Evolutionary conservation across 2,329 filamentous ascomycete species (phyloP).

Genomic region (Botrytis paeoniae): DNA sequence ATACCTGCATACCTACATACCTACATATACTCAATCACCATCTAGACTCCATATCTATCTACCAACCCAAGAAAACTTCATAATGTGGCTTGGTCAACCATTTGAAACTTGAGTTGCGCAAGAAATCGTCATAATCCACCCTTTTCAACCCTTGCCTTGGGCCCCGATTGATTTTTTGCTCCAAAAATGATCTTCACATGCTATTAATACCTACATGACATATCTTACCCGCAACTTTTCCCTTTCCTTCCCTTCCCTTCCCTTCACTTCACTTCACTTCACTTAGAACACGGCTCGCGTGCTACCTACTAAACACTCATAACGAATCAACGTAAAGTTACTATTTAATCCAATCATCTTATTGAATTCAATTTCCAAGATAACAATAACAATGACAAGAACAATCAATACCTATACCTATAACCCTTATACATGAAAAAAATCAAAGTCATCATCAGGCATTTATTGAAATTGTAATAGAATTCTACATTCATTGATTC

Average conservation of each 20-base stretch:
- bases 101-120: neutral
- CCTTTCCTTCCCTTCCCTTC: neutral
- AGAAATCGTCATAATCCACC: slow-evolving; percentile 11
- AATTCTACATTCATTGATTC: neutral
- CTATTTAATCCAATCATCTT: neutral
- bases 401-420: neutral
- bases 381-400: neutral
- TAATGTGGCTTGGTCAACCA: no score
- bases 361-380: neutral
- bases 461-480: neutral
- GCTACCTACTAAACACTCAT: no score
- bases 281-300: neutral
- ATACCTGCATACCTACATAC: neutral
- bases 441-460: no score
- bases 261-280: neutral
- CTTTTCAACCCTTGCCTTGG: neutral
- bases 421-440: neutral
- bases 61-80: no score
- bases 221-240: neutral
- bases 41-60: neutral
- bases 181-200: slow-evolving; percentile 20
- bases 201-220: neutral
- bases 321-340: neutral
- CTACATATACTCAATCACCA: neutral
- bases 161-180: neutral